These are phyloP conservation scores for Arctostaphylos glauca DNA, from an alignment of 148 eudicot species.

Conservation along the genomic window DNA sequence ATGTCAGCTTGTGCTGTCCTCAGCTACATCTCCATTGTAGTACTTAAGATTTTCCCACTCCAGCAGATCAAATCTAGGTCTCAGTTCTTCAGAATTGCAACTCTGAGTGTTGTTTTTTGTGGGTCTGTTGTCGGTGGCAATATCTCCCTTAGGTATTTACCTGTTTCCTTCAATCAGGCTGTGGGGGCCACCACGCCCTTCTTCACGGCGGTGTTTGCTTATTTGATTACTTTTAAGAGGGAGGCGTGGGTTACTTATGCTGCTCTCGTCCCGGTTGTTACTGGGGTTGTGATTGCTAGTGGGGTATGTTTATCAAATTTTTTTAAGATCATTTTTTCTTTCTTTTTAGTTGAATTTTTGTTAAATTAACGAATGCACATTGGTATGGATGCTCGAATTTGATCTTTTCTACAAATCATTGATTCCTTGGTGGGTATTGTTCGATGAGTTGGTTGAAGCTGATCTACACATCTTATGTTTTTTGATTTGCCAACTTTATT, in stretches of 20 bases:
- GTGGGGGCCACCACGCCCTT: constrained; percentile 99
- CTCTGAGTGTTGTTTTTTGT: constrained; percentile 78
- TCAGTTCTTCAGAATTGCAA: constrained; percentile 61
- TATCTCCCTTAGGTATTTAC: constrained; percentile 64
- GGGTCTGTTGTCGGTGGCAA: constrained; percentile 96
- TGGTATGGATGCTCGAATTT: not conserved
- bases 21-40: constrained; percentile 72
- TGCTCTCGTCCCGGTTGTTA: constrained; percentile 87
- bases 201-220: constrained; percentile 90
- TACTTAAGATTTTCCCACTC: constrained; percentile 59
- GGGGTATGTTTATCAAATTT: constrained; percentile 59
- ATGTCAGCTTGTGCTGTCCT: constrained; percentile 86
- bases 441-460: constrained; percentile 5
- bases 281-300: constrained; percentile 95
- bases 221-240: constrained; percentile 71
- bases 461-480: not conserved
- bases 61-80: constrained; percentile 74
- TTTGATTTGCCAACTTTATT: not conserved
- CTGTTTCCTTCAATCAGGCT: constrained; percentile 95
- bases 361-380: not conserved
- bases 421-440: constrained; percentile 17
- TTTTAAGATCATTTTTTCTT: not conserved
- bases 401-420: not conserved
- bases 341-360: not conserved
- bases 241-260: constrained; percentile 83